phyloP scores from a whole-genome alignment of 2,329 filamentous ascomycete species.

The Aspergillus hortae region DNA sequence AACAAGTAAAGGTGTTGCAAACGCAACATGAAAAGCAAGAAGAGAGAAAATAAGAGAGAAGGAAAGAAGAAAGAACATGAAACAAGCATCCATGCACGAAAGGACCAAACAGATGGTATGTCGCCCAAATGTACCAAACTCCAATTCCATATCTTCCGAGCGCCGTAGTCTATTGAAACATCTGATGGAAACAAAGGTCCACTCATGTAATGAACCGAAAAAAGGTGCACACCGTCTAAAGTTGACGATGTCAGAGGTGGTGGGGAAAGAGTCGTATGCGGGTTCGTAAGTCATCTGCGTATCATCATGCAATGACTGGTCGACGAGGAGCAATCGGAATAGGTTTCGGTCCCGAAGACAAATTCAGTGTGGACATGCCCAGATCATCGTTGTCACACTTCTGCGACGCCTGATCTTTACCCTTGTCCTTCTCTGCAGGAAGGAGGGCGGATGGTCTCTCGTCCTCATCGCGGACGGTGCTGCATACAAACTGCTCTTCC shows the following conservation, averaged over 20 bases:
- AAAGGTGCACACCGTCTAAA: not conserved
- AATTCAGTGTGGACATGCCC: constrained; percentile 30
- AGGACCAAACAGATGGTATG: constrained; percentile 1
- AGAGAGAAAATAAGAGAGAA: not conserved
- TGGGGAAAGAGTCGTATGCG: not conserved
- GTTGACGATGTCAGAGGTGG: not conserved
- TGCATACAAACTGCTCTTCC: constrained; percentile 41
- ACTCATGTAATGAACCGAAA: too few species aligned
- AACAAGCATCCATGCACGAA: constrained; percentile 11
- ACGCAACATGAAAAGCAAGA: not conserved
- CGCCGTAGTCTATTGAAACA: constrained; percentile 1
- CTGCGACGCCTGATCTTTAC: constrained; percentile 13
- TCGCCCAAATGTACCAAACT: constrained; percentile 5
- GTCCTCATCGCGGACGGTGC: constrained; percentile 32
- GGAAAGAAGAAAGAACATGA: not conserved
- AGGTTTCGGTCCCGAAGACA: constrained; percentile 34
- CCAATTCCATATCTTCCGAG: constrained; percentile 1
- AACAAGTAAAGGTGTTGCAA: constrained; percentile 1
- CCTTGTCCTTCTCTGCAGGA: constrained; percentile 14
- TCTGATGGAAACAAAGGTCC: not conserved
- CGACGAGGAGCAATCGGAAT: constrained; percentile 36
- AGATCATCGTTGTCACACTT: constrained; percentile 29
- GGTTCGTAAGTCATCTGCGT: not conserved
- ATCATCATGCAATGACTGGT: constrained; percentile 32
- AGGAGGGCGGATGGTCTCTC: constrained; percentile 23